Evolutionary conservation across 345 rosid species (phyloP), one percentile per base, ranked within the genome.

Genomic region (Pelargonium nanum): DNA sequence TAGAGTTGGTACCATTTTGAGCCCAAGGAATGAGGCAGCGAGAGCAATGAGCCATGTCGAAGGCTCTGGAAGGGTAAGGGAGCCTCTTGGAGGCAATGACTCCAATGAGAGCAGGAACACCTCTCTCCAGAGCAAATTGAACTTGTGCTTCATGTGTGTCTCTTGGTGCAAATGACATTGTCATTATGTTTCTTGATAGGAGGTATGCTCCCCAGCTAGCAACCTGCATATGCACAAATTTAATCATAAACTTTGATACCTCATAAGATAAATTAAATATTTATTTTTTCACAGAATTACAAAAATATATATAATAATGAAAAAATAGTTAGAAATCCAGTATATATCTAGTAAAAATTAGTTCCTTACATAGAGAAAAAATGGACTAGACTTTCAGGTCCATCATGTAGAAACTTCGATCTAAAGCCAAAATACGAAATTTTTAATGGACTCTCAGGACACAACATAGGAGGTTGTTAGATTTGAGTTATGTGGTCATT

Each of bases 151-250:
- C 82, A 17, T 78, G 82, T 23, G 75, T 69, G 72, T 78, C 82
- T 44, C 82, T 72, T 5, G 82, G 82, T 7, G 82, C 82, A 57
- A 78, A 69, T 2, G 79, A 78, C 82, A 75, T 45, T 19, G 82
- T 67, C 26, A 75, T 13, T 24, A 78, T 54, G 62, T 78, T 67
- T 20, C 82, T 56, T 0, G 79, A 74, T 58, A 72, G 45, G 16
- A 78, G 79, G 48, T 72, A 78, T 30, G 79, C 79, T 26, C 82
- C 82, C 82, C 79, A 78, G 40, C 82, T 78, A 10, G 82, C 82
- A 19, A 78, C 82, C 82, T 78, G 56, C 60, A 34, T n/a, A n/a
- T n/a, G n/a, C n/a, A n/a, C n/a, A n/a, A n/a, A n/a, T n/a, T n/a
- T n/a, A n/a, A n/a, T n/a, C n/a, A n/a, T n/a, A n/a, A n/a, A n/a